Base-by-base conservation (phyloP, 2,329 filamentous ascomycete genomes). In the Cucurbitaria berberidis region DNA sequence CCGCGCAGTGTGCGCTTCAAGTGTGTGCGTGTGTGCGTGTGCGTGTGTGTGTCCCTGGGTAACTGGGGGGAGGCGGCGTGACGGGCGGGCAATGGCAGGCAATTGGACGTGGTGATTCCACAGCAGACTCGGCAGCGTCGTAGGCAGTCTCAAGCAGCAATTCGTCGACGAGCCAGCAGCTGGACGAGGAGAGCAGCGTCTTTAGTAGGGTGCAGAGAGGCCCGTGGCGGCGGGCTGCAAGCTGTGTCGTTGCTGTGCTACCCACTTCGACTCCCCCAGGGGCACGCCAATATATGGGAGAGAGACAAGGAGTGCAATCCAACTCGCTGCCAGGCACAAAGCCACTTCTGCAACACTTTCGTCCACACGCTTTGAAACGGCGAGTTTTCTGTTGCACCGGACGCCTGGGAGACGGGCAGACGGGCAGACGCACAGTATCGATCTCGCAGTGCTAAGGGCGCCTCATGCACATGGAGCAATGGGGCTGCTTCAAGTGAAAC, bases 271-370 rank as follows among this genome's bases (percentile, higher is more conserved):
- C 48, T 53, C 52, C 55, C 63, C 69, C 68, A 73, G 73, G 72
- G 71, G 69, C 66, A 67, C 59, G 68, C 64, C 70, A 74, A 73
- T 75, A 75, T 75, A 74, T 74, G 65, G 61, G 60, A 69, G 67
- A 68, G 62, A 74, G 64, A 69, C 57, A 62, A 63, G 62, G 45
- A 63, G 62, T 60, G 51, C 54, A 62, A 57, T 60, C 70, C 63
- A 63, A 57, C 66, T 59, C 66, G 64, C 65, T 69, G 68, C 73
- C 72, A 76, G 74, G 73, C 62, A 76, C 74, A 57, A 73, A 70
- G 67, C 66, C 67, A 64, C 64, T 65, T n/a, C 64, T 72, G 73
- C 71, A 67, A 73, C 72, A 71, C 72, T 63, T 68, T 66, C 54
- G 62, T 65, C 57, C 64, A 69, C 63, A 59, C 68, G 67, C 63